A percentile compares a stretch with the other conserved stretches of the same genome.
Evolutionary conservation across 2,329 filamentous ascomycete genomes (phyloP).

Genomic region (Colletotrichum sp.): DNA sequence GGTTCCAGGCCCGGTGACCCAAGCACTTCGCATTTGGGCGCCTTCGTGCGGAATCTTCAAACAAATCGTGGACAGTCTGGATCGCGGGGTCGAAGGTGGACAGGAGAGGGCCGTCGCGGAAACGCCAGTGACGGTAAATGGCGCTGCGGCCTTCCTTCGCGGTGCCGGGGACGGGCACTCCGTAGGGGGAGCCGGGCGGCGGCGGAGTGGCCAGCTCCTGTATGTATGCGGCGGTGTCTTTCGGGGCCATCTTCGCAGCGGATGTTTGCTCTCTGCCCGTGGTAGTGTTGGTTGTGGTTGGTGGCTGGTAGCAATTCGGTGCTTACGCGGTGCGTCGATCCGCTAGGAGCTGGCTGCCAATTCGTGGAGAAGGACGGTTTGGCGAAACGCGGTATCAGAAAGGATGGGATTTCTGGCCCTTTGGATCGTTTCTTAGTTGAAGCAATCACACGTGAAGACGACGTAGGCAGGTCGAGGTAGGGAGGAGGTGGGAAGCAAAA

Average conservation of each 20-base stretch:
- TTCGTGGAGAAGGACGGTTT: neutral
- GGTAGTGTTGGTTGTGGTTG: neutral
- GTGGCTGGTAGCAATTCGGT: neutral
- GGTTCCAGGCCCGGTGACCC: conserved; percentile 81
- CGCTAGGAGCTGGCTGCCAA: neutral
- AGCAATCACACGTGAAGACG: neutral
- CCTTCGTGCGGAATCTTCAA: conserved; percentile 70
- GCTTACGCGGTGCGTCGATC: conserved; percentile 5
- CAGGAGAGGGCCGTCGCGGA: conserved; percentile 73
- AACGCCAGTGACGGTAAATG: conserved; percentile 85
- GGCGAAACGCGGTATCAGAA: neutral
- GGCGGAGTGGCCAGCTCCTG: conserved; percentile 65
- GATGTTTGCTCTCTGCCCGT: neutral
- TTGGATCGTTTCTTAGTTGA: neutral
- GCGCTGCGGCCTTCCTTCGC: conserved; percentile 74
- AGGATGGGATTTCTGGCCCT: neutral
- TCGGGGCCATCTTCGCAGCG: conserved; percentile 33
- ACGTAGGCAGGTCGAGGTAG: neutral
- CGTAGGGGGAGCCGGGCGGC: conserved; percentile 78
- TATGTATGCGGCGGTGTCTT: conserved; percentile 44
- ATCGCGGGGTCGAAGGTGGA: conserved; percentile 74
- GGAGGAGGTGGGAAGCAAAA: neutral
- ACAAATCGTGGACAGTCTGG: conserved; percentile 79
- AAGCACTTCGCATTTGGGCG: conserved; percentile 75
- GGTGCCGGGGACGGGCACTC: conserved; percentile 77